phyloP scores from a whole-genome alignment of 2,329 filamentous ascomycete species.

The Aspergillus clavatus region DNA sequence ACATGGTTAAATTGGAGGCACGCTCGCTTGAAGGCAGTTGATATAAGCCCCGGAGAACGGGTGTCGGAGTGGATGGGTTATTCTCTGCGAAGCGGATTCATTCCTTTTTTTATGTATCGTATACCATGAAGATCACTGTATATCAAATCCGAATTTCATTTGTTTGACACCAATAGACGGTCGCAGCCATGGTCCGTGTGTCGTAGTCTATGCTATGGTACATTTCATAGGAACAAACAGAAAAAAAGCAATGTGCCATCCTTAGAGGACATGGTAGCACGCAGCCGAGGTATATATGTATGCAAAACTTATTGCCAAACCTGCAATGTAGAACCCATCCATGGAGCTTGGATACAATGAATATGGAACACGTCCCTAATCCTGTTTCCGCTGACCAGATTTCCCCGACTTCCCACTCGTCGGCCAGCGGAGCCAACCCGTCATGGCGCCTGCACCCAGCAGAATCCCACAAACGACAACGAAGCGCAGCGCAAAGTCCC shows the following conservation, averaged over 20 bases:
- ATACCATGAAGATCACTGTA: conserved; percentile 28
- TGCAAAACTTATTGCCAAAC: background rate
- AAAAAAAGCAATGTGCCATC: no score
- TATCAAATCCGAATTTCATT: conserved; percentile 31
- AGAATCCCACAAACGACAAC: conserved; percentile 38
- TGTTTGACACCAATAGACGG: conserved; percentile 15
- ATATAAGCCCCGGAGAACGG: background rate
- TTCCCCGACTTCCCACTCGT: background rate
- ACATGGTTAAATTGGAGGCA: background rate
- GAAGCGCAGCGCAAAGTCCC: conserved; percentile 33
- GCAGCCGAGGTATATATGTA: background rate
- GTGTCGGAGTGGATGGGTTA: conserved; percentile 3
- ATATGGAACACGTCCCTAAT: no score
- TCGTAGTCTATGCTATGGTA: background rate
- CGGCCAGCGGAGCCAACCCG: conserved; percentile 21
- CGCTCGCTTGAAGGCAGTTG: background rate
- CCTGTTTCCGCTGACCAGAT: conserved; percentile 6
- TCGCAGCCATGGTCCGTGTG: background rate
- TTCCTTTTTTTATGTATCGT: conserved; percentile 29
- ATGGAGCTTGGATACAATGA: no score
- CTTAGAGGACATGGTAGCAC: background rate
- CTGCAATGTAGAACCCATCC: no score
- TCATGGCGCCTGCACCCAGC: conserved; percentile 25
- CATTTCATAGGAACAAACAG: no score
- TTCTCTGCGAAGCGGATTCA: conserved; percentile 13